These are phyloP conservation scores for Bidens hawaiensis DNA, from an alignment of 140 eudicot genomes.

Conservation along the genomic window DNA sequence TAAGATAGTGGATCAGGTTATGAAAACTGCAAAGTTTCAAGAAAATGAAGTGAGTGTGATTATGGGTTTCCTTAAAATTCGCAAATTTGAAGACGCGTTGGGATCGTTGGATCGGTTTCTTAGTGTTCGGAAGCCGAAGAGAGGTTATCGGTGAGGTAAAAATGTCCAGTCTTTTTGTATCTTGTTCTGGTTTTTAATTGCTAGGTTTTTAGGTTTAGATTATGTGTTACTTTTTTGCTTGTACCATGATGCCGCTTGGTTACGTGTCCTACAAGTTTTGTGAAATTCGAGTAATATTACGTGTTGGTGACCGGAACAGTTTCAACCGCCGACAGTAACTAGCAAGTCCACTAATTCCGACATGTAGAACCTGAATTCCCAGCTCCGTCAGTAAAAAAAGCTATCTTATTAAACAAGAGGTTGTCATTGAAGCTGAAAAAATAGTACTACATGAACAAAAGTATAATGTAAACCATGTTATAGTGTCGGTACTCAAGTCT, in stretches of 20 bases:
- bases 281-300: neutral
- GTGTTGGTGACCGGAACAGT: neutral
- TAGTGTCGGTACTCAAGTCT: too few species aligned
- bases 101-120: constrained; percentile 58
- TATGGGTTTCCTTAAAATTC: constrained; percentile 76
- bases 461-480: too few species aligned
- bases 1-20: constrained; percentile 54
- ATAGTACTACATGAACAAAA: too few species aligned
- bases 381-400: too few species aligned
- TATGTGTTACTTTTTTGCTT: neutral
- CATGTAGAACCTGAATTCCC: too few species aligned
- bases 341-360: too few species aligned
- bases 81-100: constrained; percentile 81
- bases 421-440: too few species aligned
- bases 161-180: constrained; percentile 2
- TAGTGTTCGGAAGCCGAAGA: constrained; percentile 48
- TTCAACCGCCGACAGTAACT: too few species aligned
- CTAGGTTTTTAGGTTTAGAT: neutral
- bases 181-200: constrained; percentile 2
- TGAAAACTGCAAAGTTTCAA: constrained; percentile 52
- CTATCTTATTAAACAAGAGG: too few species aligned
- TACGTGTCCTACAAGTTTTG: neutral
- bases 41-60: constrained; percentile 64
- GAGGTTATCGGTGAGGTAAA: constrained; percentile 37
- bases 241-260: neutral